Evolutionary conservation across 2,329 filamentous ascomycete genomes (phyloP).

Genomic region (Endoconidiophora laricicola): DNA sequence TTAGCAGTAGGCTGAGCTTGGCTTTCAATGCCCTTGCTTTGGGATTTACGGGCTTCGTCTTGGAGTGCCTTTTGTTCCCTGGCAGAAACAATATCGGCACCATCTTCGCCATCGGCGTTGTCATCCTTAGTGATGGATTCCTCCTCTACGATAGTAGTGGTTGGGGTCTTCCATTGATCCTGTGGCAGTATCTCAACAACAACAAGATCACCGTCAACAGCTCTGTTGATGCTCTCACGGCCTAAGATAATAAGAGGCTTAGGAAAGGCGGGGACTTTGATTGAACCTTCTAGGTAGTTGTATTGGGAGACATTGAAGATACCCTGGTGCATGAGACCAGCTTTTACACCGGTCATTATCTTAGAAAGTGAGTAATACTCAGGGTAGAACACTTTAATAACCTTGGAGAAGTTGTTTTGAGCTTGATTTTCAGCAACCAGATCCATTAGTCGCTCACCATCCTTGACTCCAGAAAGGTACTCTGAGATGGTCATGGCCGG

Average conservation of each 20-base stretch:
- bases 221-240: conserved; percentile 87
- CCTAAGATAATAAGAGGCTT: conserved; percentile 78
- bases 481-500: conserved; percentile 50
- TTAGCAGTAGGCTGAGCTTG: conserved; percentile 77
- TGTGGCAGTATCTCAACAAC: conserved; percentile 86
- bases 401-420: conserved; percentile 43
- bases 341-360: conserved; percentile 86
- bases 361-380: conserved; percentile 82
- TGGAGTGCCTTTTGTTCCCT: conserved; percentile 74
- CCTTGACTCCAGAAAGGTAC: conserved; percentile 71
- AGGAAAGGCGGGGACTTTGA: conserved; percentile 78
- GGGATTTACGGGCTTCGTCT: conserved; percentile 76
- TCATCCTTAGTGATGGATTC: conserved; percentile 84
- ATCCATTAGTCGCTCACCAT: conserved; percentile 72
- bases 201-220: conserved; percentile 80
- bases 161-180: conserved; percentile 93
- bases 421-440: conserved; percentile 77
- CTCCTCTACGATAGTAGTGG: conserved; percentile 89
- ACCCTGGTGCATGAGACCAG: conserved; percentile 79
- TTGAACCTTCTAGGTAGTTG: conserved; percentile 90
- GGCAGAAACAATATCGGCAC: conserved; percentile 50
- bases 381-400: conserved; percentile 58
- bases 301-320: conserved; percentile 93
- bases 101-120: conserved; percentile 62
- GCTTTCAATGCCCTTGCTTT: conserved; percentile 59